These are phyloP conservation scores for Eucalyptus dawsonii DNA, from an alignment of 345 rosid species.

Conservation along the genomic window DNA sequence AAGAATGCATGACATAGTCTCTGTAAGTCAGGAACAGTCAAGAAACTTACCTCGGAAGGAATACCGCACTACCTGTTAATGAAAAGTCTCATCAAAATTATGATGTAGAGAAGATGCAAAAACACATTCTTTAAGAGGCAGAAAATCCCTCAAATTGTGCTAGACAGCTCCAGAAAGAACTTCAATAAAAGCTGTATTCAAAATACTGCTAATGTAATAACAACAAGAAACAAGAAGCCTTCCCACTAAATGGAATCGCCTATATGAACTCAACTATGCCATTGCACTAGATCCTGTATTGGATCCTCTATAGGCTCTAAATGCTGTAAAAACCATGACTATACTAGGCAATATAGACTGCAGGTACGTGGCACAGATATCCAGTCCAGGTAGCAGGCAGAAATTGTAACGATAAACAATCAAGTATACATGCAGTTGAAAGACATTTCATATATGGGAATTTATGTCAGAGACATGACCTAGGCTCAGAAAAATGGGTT, in stretches of 20 bases:
- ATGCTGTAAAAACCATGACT: background rate
- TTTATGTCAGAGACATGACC: background rate
- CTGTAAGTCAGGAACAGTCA: background rate
- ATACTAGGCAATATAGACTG: background rate
- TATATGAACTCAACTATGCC: background rate
- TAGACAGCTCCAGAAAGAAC: background rate
- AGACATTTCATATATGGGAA: background rate
- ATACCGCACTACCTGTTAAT: constrained; percentile 4
- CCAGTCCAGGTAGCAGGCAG: background rate
- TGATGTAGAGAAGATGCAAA: background rate
- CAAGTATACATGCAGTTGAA: background rate
- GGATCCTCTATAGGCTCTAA: background rate
- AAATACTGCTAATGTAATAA: background rate
- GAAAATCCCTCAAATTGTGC: background rate
- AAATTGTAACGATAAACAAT: background rate
- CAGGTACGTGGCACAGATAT: background rate
- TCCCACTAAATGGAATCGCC: background rate
- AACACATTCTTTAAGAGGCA: background rate
- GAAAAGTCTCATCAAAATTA: background rate
- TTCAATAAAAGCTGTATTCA: background rate
- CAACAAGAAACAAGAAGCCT: background rate
- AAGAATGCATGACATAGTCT: background rate
- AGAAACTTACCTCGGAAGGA: constrained; percentile 1
- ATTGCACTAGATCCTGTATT: background rate
- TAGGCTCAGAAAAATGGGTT: background rate